phyloP scores from a whole-genome alignment of 2,329 filamentous ascomycete genomes.

The Aspergillus puulaauensis region DNA sequence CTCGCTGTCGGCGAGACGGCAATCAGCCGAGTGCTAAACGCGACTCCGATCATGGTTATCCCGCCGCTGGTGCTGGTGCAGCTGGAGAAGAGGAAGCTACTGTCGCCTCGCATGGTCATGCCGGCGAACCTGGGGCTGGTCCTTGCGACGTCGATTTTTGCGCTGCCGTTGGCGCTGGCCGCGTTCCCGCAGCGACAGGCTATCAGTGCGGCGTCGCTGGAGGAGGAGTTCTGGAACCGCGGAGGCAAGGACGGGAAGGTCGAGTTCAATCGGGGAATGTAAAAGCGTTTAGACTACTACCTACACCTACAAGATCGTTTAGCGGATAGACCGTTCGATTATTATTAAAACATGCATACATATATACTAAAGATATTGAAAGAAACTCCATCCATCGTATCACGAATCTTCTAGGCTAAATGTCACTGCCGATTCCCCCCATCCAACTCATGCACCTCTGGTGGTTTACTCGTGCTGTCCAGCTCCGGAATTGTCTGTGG shows the following conservation, averaged over 20 bases:
- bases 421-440: background rate
- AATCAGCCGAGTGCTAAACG: slow-evolving; percentile 85
- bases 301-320: background rate
- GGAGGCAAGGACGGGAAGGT: slow-evolving; percentile 80
- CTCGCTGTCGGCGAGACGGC: slow-evolving; percentile 93
- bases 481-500: slow-evolving; percentile 16
- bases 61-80: slow-evolving; percentile 82
- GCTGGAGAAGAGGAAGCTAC: slow-evolving; percentile 80
- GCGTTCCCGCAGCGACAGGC: slow-evolving; percentile 91
- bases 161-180: slow-evolving; percentile 82
- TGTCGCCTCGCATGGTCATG: slow-evolving; percentile 74
- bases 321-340: background rate
- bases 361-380: background rate
- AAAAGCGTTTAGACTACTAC: background rate
- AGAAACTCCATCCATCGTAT: too few relatives aligned
- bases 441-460: slow-evolving; percentile 15
- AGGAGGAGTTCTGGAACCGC: slow-evolving; percentile 80
- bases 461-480: slow-evolving; percentile 6
- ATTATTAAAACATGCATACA: background rate
- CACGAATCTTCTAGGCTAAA: too few relatives aligned
- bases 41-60: slow-evolving; percentile 94
- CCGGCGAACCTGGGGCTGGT: slow-evolving; percentile 88
- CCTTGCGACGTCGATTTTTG: slow-evolving; percentile 80
- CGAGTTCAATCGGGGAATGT: slow-evolving; percentile 97
- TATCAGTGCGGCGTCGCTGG: slow-evolving; percentile 71